Evolutionary conservation across 768 basidiomycete genomes (phyloP).

Genomic region (Collybia sp.): DNA sequence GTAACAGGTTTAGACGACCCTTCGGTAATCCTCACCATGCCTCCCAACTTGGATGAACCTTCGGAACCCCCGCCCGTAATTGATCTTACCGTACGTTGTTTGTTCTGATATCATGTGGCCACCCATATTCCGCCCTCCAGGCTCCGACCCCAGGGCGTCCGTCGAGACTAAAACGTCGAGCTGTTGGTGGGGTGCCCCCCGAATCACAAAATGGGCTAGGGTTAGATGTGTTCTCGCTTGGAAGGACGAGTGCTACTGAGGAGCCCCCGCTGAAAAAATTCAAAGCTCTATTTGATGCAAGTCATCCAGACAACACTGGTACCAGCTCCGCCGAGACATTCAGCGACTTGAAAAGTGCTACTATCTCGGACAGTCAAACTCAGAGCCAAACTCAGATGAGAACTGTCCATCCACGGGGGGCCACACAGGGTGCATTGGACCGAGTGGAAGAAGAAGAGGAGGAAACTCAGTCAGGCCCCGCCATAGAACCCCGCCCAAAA

Average conservation of each 20-base stretch:
- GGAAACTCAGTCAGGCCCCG: constrained; percentile 21
- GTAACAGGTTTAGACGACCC: constrained; percentile 43
- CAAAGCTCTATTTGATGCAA: constrained; percentile 66
- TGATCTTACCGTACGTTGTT: constrained; percentile 15
- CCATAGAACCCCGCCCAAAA: constrained; percentile 26
- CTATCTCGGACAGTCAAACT: constrained; percentile 17
- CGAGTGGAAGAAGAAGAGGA: constrained; percentile 58
- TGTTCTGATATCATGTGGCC: not conserved
- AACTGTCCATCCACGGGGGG: constrained; percentile 7
- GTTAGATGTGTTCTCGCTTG: no score
- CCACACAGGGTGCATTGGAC: constrained; percentile 11
- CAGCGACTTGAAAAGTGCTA: constrained; percentile 8
- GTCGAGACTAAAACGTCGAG: constrained; percentile 50
- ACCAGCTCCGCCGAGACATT: constrained; percentile 7
- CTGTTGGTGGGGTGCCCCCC: constrained; percentile 23
- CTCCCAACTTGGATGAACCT: constrained; percentile 18
- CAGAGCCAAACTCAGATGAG: constrained; percentile 23
- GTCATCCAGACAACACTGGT: constrained; percentile 37
- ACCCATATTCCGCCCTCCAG: constrained; percentile 16
- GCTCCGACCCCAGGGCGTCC: constrained; percentile 35
- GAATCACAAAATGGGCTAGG: no score
- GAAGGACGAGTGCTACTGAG: constrained; percentile 8
- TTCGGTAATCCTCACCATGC: constrained; percentile 28
- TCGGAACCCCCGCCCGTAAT: constrained; percentile 7
- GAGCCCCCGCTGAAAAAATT: constrained; percentile 68